Evolutionary conservation across 345 rosid genomes (phyloP), one percentile per base, ranked within the genome.

Genomic region (Rhizophora apiculata): DNA sequence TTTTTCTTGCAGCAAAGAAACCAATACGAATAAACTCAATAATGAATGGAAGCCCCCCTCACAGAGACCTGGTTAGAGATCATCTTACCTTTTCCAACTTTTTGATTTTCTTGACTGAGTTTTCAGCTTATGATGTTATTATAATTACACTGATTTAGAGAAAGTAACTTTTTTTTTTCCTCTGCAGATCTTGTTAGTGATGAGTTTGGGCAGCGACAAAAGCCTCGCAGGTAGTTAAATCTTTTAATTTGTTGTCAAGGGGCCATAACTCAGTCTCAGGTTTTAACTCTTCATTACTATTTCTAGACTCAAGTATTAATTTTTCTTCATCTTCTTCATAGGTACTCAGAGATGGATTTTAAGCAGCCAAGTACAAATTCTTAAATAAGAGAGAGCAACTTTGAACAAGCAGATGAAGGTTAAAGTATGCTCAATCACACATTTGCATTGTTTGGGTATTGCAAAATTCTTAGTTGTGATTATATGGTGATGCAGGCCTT

Each of bases 301-400:
- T 37, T 60, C 6, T 43, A 62, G 8, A 60, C 11, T 54, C 52
- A 27, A 65, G 30, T 34, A 34, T 55, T 46, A 51, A 24, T 46
- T 58, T 34, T 6, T 11, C 6, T 60, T 21, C 68, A n/a, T 67
- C 69, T 59, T 22, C 7, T 34, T n/a, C 83, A 81, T 76, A 87
- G 92, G 79, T 88, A 87, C 71, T 89, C 95, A 0, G 88, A 86
- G 73, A 89, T 89, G 96, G 87, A 83, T 72, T 89, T 83, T 82
- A 80, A 89, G 83, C 85, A 84, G 85, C 81, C 84, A 85, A 82
- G 77, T 68, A 72, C 77, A 22, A 68, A 77, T 66, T 24, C 82
- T 76, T 72, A 69, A 70, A 65, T 70, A 63, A 75, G 55, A 68
- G 63, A 75, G 55, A 77, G 65, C 71, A 31, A 74, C 69, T 73